These are phyloP conservation scores for Entelexis paramagnoliae DNA, from an alignment of 1,139 yeast species.

Conservation along the genomic window DNA sequence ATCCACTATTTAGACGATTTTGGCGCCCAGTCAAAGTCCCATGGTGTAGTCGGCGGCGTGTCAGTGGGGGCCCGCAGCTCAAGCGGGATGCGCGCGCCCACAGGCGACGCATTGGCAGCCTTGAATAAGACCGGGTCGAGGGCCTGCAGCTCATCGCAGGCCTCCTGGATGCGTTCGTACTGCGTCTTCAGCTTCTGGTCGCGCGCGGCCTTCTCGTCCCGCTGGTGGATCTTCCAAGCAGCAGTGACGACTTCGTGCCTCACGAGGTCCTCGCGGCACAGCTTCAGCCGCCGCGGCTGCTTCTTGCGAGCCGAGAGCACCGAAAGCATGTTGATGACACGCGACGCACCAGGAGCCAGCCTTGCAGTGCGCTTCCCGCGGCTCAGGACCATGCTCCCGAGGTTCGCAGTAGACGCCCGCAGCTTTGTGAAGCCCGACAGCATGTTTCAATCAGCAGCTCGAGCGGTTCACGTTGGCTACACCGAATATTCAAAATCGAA, in stretches of 20 bases:
- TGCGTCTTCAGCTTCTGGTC: conserved; percentile 47
- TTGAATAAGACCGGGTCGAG: conserved; percentile 42
- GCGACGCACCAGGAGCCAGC: conserved; percentile 52
- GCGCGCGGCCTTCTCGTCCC: conserved; percentile 37
- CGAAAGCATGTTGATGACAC: conserved; percentile 45
- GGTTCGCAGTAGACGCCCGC: conserved; percentile 1
- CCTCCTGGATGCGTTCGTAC: conserved; percentile 54
- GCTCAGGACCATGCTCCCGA: conserved; percentile 12
- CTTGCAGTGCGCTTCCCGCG: conserved; percentile 24
- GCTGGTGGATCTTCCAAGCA: conserved; percentile 66
- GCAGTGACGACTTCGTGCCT: conserved; percentile 75
- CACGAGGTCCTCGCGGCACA: conserved; percentile 70
- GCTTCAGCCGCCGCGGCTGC: conserved; percentile 69
- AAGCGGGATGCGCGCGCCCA: conserved; percentile 35
- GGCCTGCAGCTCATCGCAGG: conserved; percentile 60
- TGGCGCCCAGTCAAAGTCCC: conserved; percentile 59
- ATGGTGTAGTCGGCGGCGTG: conserved; percentile 73
- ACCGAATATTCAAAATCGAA: not conserved
- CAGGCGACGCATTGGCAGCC: conserved; percentile 42
- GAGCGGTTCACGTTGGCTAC: not conserved
- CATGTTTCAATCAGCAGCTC: not conserved
- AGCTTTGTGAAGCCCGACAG: conserved; percentile 9
- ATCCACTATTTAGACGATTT: conserved; percentile 7
- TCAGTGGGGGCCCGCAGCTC: conserved; percentile 86
- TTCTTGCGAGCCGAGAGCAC: conserved; percentile 80